Base-by-base conservation (phyloP, 176 grass and related monocot genomes). In the Hordeum marinum region DNA sequence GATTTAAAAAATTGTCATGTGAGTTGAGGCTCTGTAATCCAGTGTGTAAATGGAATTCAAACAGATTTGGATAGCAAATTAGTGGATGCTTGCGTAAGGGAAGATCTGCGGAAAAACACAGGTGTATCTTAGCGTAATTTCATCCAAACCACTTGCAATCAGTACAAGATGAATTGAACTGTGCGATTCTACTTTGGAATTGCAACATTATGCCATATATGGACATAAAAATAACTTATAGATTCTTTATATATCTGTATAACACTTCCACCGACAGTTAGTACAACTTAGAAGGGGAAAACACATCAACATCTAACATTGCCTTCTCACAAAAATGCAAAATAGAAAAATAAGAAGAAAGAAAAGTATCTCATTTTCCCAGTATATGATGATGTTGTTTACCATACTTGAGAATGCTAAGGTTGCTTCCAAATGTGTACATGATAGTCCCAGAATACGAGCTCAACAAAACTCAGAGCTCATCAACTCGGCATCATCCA, bases 391-490 rank as follows among this genome's bases (percentile, higher is more conserved):
- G 68, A 45, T n/a, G 21, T 45, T 26, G 11, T 72, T 26, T 24
- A 72, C 11, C 68, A 45, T 43, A 42, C 23, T 4, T 72, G 21
- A 21, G n/a, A 71, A 41, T 23, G 68, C 36, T 42, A 71, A 71
- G 68, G 35, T 71, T 42, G 36, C 37, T 71, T 71, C 9, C 37
- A 42, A 15, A 35, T 37, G 18, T 10, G 34, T 23, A 75, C 58
- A 80, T 29, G 85, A 14, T 46, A 50, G 12, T 37, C 11, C 72
- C 42, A 69, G 61, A 77, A 62, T 50, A 17, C 29, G 4, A 75
- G 65, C 65, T 88, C 29, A 71, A 18, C 63, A 72, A 71, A 75
- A 84, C 31, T 79, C 36, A 75, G 48, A 83, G 66, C 46, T 66
- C 27, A 46, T 82, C 4, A 78, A 55, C 50, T 50, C 60, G 35